Percentiles rank a stretch among this genome's conserved stretches.
Conservation (phyloP, 176 grass and related monocot genomes). For the Avena insularis region DNA sequence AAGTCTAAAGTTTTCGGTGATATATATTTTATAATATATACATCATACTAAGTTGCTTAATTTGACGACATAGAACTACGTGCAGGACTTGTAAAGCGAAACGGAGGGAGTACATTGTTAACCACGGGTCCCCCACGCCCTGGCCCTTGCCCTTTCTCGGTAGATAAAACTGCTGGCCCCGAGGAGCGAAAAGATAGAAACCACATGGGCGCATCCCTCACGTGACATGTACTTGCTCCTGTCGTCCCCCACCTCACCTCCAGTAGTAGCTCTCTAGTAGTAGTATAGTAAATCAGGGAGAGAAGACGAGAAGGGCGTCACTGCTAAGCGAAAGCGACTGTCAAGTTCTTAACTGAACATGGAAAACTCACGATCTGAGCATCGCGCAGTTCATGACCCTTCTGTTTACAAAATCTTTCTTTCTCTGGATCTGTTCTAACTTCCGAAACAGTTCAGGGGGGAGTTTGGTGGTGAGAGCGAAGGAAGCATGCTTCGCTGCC, state of each 20-base stretch:
- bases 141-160: background rate
- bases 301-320: background rate
- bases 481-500: background rate
- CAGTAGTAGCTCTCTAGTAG: background rate
- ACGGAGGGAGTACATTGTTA: constrained; percentile 13
- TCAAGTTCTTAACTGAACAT: background rate
- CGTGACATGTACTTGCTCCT: constrained; percentile 44
- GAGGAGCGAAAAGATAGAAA: constrained; percentile 26
- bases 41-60: too few relatives aligned
- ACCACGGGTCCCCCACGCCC: background rate
- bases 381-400: background rate
- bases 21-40: too few relatives aligned
- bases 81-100: too few relatives aligned
- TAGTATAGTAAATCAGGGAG: background rate
- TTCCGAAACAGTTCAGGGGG: background rate
- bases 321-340: constrained; percentile 3
- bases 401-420: background rate
- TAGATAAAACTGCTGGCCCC: constrained; percentile 22
- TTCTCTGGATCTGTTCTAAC: background rate
- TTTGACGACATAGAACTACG: too few relatives aligned
- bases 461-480: background rate
- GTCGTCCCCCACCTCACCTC: background rate
- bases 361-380: background rate
- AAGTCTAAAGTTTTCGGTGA: too few relatives aligned
- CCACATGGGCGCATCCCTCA: constrained; percentile 45